Evolutionary conservation across 2,329 filamentous ascomycete genomes (phyloP).

Genomic region (Cytospora paraplurivora): DNA sequence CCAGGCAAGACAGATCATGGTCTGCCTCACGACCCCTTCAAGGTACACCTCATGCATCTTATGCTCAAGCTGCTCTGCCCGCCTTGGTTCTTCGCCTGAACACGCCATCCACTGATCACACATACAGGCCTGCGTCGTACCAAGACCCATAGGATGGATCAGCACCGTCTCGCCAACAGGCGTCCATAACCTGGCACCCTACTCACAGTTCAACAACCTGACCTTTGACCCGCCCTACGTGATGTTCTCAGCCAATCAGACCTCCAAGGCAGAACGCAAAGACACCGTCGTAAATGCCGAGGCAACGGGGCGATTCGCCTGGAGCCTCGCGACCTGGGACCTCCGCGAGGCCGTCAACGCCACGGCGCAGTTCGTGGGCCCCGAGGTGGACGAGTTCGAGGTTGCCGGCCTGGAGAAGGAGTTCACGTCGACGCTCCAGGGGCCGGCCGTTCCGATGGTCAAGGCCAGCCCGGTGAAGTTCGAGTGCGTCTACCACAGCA

Average conservation of each 20-base stretch:
- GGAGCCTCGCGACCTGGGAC: slow-evolving; percentile 61
- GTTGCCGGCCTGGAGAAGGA: slow-evolving; percentile 52
- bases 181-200: slow-evolving; percentile 59
- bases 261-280: slow-evolving; percentile 48
- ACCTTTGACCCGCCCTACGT: slow-evolving; percentile 65
- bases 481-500: slow-evolving; percentile 59
- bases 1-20: slow-evolving; percentile 27
- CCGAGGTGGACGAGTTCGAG: slow-evolving; percentile 57
- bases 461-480: slow-evolving; percentile 57
- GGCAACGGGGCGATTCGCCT: slow-evolving; percentile 57
- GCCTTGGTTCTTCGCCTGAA: neutral
- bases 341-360: slow-evolving; percentile 58
- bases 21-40: slow-evolving; percentile 24
- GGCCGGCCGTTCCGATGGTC: slow-evolving; percentile 51
- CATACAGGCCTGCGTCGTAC: slow-evolving; percentile 56
- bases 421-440: slow-evolving; percentile 38
- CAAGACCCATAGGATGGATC: slow-evolving; percentile 66
- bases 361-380: slow-evolving; percentile 52
- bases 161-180: slow-evolving; percentile 52
- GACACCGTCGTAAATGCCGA: slow-evolving; percentile 61
- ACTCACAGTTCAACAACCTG: slow-evolving; percentile 64
- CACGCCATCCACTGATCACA: neutral
- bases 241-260: slow-evolving; percentile 64
- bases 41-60: slow-evolving; percentile 5
- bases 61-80: neutral